Evolutionary conservation across 2,329 filamentous ascomycete genomes (phyloP).

Genomic region (Didymellaceae sp.): DNA sequence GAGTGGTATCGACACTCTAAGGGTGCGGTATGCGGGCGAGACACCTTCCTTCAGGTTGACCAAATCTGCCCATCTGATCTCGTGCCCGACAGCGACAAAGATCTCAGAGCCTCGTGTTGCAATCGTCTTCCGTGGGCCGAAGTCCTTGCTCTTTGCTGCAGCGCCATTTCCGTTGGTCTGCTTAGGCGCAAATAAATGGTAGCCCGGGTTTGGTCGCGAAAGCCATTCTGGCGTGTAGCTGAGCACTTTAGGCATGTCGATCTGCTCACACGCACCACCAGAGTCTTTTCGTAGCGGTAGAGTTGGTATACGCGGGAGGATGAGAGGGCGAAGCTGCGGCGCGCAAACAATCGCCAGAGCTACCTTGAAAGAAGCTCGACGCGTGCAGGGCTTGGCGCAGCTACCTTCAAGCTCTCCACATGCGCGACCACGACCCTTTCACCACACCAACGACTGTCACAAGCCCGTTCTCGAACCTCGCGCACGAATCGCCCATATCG

Average conservation of each 20-base stretch:
- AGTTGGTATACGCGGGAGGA: conserved; percentile 2
- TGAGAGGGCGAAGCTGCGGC: conserved; percentile 4
- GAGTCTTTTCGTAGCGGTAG: background rate
- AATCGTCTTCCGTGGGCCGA: conserved; percentile 66
- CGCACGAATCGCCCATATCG: conserved; percentile 6
- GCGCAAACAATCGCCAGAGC: conserved; percentile 13
- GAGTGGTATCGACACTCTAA: conserved; percentile 79
- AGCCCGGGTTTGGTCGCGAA: conserved; percentile 75
- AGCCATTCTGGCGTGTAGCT: conserved; percentile 90
- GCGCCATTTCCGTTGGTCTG: conserved; percentile 42
- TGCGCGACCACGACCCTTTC: conserved; percentile 3
- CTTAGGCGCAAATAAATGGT: conserved; percentile 73
- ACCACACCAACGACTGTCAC: background rate
- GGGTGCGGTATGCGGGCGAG: conserved; percentile 50
- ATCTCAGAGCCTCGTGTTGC: conserved; percentile 84
- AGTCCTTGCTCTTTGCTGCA: conserved; percentile 33
- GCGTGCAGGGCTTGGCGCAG: conserved; percentile 24
- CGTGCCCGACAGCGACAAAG: conserved; percentile 85
- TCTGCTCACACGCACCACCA: conserved; percentile 5
- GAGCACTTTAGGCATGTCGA: conserved; percentile 82
- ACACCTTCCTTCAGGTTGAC: conserved; percentile 72
- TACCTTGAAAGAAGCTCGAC: conserved; percentile 17
- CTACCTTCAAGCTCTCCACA: conserved; percentile 19
- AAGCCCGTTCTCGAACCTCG: background rate
- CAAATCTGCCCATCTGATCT: conserved; percentile 91